Evolutionary conservation across 2,329 filamentous ascomycete genomes (phyloP).

Genomic region (Sporothrix mexicana): DNA sequence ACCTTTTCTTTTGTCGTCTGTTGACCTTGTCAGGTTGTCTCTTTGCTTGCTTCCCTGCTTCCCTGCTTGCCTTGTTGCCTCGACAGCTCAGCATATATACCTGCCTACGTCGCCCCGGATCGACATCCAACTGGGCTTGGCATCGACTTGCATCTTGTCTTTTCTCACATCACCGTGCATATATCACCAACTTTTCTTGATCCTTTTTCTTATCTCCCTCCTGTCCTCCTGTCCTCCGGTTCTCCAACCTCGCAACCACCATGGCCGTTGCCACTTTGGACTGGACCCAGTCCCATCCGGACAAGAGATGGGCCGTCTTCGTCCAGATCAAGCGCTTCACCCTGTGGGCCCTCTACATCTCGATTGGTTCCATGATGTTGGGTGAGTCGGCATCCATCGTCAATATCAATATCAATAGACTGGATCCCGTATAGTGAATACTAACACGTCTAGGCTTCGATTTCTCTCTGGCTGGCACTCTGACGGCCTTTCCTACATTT

Average conservation of each 20-base stretch:
- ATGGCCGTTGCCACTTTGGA: not conserved
- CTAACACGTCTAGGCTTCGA: conserved; percentile 10
- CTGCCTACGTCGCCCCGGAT: not conserved
- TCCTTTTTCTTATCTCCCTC: not conserved
- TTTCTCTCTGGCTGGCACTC: conserved; percentile 10
- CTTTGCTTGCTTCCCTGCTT: not conserved
- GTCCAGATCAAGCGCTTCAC: conserved; percentile 14
- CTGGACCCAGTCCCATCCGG: conserved; percentile 11
- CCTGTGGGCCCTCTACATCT: conserved; percentile 15
- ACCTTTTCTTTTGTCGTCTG: too few relatives aligned
- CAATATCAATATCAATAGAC: too few relatives aligned
- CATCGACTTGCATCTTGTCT: not conserved
- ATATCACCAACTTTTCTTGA: too few relatives aligned
- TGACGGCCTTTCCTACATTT: conserved; percentile 12
- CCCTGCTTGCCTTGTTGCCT: not conserved
- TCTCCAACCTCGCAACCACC: not conserved
- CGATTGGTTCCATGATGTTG: conserved; percentile 21
- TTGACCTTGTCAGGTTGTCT: too few relatives aligned
- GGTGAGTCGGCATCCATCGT: not conserved
- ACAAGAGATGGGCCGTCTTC: not conserved
- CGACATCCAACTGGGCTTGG: conserved; percentile 4
- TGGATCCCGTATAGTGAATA: too few relatives aligned
- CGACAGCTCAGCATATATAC: conserved; percentile 9
- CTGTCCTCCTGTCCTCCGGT: too few relatives aligned
- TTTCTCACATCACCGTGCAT: not conserved